Evolutionary conservation across 176 grass and related monocot genomes (phyloP), one percentile per base, ranked within the genome.

Genomic region (Aegilops bicornis): DNA sequence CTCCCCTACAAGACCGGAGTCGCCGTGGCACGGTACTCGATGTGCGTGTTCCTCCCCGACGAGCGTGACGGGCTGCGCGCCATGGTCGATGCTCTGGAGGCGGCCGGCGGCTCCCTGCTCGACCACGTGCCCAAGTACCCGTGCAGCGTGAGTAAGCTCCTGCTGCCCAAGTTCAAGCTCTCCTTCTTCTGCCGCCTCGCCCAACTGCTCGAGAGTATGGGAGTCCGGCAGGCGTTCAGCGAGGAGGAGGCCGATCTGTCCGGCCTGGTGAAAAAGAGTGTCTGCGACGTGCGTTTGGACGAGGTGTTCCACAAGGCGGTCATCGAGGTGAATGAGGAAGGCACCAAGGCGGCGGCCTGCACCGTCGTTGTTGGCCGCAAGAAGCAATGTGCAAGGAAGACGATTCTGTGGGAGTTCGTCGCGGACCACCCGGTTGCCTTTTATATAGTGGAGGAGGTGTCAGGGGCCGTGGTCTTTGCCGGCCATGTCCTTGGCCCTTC

Each of bases 21-120:
- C 60, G 0, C n/a, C 60, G 1, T 3, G 4, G 0, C 70, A 1
- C 10, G 9, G 22, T 74, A 25, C 7, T 72, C 84, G 4, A 82
- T 90, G 88, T 76, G 66, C 19, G 59, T 90, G 6, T 77, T 90
- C 79, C 78, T 90, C 12, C 88, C 88, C 0, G 8, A 85, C 43
- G 2, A 8, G 69, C 48, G 10, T 65, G 64, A 90, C 45, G 88
- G 83, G 29, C 40, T 90, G 8, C 13, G 19, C 27, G 29, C 23
- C 50, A 67, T 90, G 11, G 35, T 48, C 7, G 42, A 77, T 2
- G 61, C 19, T 25, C 65, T 90, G 0, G 30, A 40, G 27, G 64
- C 64, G 7, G 48, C 7, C 75, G 47, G 48, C 16, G 48, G 75
- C 75, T 72, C 36, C 10, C 19, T 72, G 20, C 69, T 72, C 5